Conservation (phyloP, 2,329 filamentous ascomycete species). For the Hypoxylon sp. region DNA sequence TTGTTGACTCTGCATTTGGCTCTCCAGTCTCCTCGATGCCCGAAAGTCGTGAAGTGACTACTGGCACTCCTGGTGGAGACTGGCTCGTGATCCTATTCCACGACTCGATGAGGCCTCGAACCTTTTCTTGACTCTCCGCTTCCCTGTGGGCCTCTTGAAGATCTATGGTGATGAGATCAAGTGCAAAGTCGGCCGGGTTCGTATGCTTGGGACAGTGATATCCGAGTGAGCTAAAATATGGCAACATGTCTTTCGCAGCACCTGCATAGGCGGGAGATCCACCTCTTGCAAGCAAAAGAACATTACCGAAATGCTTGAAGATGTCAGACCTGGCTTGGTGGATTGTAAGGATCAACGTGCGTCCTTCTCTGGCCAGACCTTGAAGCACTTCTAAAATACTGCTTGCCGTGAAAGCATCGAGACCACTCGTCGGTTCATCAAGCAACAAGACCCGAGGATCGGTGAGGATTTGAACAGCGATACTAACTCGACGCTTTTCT, state of each 20-base stretch:
- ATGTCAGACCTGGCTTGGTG: constrained; percentile 82
- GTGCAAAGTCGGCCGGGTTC: constrained; percentile 82
- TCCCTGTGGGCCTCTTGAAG: constrained; percentile 75
- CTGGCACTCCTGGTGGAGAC: not conserved
- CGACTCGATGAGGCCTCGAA: constrained; percentile 69
- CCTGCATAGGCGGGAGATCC: constrained; percentile 78
- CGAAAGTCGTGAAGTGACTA: constrained; percentile 45
- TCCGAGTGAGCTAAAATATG: constrained; percentile 71
- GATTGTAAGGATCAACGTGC: constrained; percentile 81
- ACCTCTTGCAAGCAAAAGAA: constrained; percentile 77
- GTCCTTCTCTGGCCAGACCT: constrained; percentile 77
- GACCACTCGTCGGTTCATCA: constrained; percentile 81
- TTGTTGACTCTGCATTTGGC: constrained; percentile 40
- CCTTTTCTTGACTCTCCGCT: constrained; percentile 71
- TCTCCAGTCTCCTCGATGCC: constrained; percentile 52
- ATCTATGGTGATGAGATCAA: constrained; percentile 82
- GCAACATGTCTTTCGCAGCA: constrained; percentile 71
- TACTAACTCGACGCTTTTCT: constrained; percentile 82
- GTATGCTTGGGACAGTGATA: constrained; percentile 76
- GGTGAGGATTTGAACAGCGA: constrained; percentile 82
- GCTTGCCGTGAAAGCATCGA: constrained; percentile 82
- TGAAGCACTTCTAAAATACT: constrained; percentile 82
- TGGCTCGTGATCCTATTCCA: constrained; percentile 60
- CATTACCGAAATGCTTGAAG: constrained; percentile 78
- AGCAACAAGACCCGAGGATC: constrained; percentile 79